Conservation (phyloP, 768 basidiomycete genomes). For the Trametes elegans region DNA sequence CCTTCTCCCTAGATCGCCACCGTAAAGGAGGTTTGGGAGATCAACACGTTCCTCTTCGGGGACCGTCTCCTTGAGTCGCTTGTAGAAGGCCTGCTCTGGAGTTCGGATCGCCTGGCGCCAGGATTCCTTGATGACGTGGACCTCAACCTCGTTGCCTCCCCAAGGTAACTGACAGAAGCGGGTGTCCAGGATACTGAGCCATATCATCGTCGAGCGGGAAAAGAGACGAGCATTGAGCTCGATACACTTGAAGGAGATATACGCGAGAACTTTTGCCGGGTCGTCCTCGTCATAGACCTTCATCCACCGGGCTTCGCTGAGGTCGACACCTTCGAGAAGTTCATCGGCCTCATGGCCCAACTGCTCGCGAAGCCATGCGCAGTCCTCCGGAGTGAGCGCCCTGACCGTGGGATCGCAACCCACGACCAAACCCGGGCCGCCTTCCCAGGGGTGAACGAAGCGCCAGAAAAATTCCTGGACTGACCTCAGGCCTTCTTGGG, state of each 20-base stretch:
- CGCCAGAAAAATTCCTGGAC: slow-evolving; percentile 15
- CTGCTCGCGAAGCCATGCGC: not conserved
- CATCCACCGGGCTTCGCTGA: not conserved
- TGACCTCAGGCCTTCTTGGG: not conserved
- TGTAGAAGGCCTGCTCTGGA: slow-evolving; percentile 8
- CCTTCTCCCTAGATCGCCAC: not conserved
- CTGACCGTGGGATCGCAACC: slow-evolving; percentile 7
- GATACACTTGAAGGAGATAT: not conserved
- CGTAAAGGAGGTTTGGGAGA: not conserved
- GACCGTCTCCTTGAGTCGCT: not conserved
- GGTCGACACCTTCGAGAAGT: not conserved
- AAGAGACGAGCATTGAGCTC: slow-evolving; percentile 13
- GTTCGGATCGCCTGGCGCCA: slow-evolving; percentile 10
- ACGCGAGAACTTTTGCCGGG: not conserved
- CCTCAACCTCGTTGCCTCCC: not conserved
- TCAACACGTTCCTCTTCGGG: not conserved
- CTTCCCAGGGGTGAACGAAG: slow-evolving; percentile 10
- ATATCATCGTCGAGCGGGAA: slow-evolving; percentile 13
- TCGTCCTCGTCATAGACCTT: not conserved
- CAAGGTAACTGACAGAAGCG: not conserved
- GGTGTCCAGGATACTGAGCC: slow-evolving; percentile 8
- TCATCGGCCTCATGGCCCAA: not conserved
- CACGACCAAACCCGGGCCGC: not conserved
- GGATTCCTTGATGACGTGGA: slow-evolving; percentile 11
- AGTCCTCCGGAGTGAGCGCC: not conserved